A percentile compares a stretch with the other conserved stretches of the same genome.
phyloP scores from a whole-genome alignment of 1,139 yeast species.

The Spathaspora jeffriesii region DNA sequence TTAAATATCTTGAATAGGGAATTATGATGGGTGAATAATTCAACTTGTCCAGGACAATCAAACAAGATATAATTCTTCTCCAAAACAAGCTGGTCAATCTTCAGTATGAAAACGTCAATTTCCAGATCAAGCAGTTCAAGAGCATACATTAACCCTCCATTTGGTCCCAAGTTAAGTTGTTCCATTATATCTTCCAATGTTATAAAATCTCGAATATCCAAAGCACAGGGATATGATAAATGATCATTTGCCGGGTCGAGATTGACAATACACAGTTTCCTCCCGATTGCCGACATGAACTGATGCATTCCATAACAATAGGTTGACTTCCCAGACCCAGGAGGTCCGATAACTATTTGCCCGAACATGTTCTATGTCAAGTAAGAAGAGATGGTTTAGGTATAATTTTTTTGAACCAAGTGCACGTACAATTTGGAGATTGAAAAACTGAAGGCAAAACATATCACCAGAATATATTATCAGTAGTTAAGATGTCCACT shows the following conservation, averaged over 20 bases:
- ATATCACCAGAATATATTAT: background rate
- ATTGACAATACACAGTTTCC: constrained; percentile 80
- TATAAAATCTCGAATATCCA: constrained; percentile 87
- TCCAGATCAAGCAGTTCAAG: constrained; percentile 60
- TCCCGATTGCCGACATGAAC: constrained; percentile 90
- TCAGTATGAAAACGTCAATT: constrained; percentile 59
- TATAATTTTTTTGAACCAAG: background rate
- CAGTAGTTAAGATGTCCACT: constrained; percentile 1
- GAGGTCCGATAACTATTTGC: constrained; percentile 95
- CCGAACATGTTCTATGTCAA: constrained; percentile 56
- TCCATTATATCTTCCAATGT: constrained; percentile 91
- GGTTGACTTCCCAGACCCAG: constrained; percentile 97
- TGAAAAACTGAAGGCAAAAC: constrained; percentile 6
- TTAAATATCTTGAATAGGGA: constrained; percentile 40
- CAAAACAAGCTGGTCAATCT: constrained; percentile 55
- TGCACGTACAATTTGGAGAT: background rate
- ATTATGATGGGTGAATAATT: constrained; percentile 47
- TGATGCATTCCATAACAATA: constrained; percentile 92
- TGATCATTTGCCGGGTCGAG: constrained; percentile 95
- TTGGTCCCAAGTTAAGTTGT: constrained; percentile 82
- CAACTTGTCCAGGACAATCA: constrained; percentile 73
- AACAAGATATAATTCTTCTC: constrained; percentile 75
- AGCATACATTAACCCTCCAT: constrained; percentile 93
- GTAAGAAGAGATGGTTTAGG: background rate
- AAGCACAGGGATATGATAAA: constrained; percentile 76